Conservation (phyloP, 1,284 basidiomycete genomes). For the Termitomyces sp. region DNA sequence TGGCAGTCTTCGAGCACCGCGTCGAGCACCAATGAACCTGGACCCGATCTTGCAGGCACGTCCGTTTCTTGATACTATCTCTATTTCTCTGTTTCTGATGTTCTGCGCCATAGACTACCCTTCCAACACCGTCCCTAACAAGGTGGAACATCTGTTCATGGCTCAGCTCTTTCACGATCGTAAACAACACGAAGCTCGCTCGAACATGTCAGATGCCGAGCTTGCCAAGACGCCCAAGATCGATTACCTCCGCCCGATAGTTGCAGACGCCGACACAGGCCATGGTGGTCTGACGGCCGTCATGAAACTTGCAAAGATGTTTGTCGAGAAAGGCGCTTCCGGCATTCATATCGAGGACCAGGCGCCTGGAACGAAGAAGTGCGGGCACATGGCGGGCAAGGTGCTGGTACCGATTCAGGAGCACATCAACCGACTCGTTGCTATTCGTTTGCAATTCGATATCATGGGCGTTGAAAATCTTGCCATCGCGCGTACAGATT, state of each 20-base stretch:
- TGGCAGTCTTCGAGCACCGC: conserved; percentile 96
- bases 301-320: conserved; percentile 77
- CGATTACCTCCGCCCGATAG: conserved; percentile 68
- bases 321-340: conserved; percentile 77
- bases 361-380: conserved; percentile 81
- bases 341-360: conserved; percentile 84
- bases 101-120: conserved; percentile 66
- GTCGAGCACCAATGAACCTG: conserved; percentile 89
- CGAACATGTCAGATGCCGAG: conserved; percentile 66
- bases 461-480: conserved; percentile 66
- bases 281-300: conserved; percentile 80
- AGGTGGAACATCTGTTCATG: conserved; percentile 85
- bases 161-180: conserved; percentile 87
- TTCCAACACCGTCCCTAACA: conserved; percentile 91
- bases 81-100: neutral
- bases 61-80: conserved; percentile 4
- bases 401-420: conserved; percentile 75
- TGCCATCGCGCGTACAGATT: conserved; percentile 77
- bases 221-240: conserved; percentile 60
- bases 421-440: conserved; percentile 75
- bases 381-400: conserved; percentile 82
- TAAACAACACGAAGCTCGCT: conserved; percentile 78
- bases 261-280: conserved; percentile 83
- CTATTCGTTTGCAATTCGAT: conserved; percentile 63
- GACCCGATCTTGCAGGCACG: conserved; percentile 92